Evolutionary conservation across 306 rosid genomes (phyloP).

Genomic region (Mucuna pruriens): DNA sequence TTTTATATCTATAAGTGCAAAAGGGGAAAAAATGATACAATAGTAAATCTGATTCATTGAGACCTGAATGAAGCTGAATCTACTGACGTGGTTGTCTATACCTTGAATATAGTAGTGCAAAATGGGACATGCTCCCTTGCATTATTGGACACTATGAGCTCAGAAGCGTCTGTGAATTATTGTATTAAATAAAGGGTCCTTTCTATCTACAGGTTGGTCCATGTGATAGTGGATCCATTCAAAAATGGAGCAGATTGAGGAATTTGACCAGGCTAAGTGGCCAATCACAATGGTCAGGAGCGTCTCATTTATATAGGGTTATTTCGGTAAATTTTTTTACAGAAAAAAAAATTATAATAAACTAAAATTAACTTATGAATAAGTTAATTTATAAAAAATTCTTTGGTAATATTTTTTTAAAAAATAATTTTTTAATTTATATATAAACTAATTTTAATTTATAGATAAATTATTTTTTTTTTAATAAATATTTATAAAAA

Average conservation of each 20-base stretch:
- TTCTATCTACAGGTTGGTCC: conserved; percentile 65
- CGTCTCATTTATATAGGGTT: too few relatives aligned
- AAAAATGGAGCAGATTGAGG: conserved; percentile 42
- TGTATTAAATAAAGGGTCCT: conserved; percentile 28
- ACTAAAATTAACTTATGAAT: too few relatives aligned
- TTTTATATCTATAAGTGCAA: not conserved
- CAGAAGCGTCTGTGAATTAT: conserved; percentile 38
- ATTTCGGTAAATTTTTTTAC: too few relatives aligned
- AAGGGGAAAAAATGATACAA: not conserved
- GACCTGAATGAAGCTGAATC: conserved; percentile 27
- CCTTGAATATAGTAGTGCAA: conserved; percentile 28
- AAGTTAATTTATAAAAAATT: too few relatives aligned
- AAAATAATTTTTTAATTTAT: too few relatives aligned
- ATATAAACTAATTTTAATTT: too few relatives aligned
- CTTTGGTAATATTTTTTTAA: too few relatives aligned
- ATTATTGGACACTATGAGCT: conserved; percentile 48
- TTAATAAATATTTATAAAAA: too few relatives aligned
- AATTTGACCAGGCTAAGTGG: conserved; percentile 36
- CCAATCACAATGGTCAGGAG: conserved; percentile 51
- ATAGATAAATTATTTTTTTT: too few relatives aligned
- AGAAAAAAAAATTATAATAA: too few relatives aligned
- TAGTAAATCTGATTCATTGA: conserved; percentile 24
- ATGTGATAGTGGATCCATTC: conserved; percentile 55
- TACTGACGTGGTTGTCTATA: conserved; percentile 46
- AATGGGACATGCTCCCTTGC: conserved; percentile 38